A percentile compares a stretch with the other conserved stretches of the same genome.
Evolutionary conservation across 116 monocot species (phyloP).

Genomic region (Cymodocea nodosa): DNA sequence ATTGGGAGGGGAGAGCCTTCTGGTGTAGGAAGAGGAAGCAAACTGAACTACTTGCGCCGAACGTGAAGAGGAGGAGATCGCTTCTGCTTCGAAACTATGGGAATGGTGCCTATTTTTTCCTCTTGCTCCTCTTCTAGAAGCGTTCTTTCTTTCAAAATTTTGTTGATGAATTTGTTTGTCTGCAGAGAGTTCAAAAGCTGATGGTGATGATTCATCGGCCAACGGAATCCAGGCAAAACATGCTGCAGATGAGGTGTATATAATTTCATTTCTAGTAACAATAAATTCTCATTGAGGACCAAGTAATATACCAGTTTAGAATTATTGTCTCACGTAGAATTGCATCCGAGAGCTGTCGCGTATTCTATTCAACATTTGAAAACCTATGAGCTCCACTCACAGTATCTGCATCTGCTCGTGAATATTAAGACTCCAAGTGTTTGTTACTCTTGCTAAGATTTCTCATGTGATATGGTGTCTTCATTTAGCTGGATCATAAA

Average conservation of each 20-base stretch:
- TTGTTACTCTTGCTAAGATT: too few species aligned
- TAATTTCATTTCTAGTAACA: not conserved
- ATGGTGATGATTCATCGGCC: not conserved
- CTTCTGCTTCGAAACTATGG: not conserved
- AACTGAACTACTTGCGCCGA: not conserved
- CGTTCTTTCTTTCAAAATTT: not conserved
- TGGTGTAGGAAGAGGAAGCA: constrained; percentile 46
- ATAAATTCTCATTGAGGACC: too few species aligned
- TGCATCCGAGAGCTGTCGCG: too few species aligned
- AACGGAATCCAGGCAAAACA: not conserved
- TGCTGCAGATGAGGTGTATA: not conserved
- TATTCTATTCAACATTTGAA: too few species aligned
- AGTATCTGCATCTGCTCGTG: too few species aligned
- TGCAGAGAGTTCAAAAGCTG: not conserved
- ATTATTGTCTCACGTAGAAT: too few species aligned
- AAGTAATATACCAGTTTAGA: too few species aligned
- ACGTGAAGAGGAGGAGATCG: constrained; percentile 27
- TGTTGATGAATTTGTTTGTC: not conserved
- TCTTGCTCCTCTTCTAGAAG: not conserved
- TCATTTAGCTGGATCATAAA: too few species aligned
- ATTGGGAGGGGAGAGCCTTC: not conserved
- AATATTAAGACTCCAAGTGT: too few species aligned
- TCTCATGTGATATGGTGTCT: too few species aligned
- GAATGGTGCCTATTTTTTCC: not conserved
- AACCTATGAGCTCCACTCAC: too few species aligned